These are phyloP conservation scores for Fusarium sp. DNA, from an alignment of 2,329 filamentous ascomycete species.

Conservation along the genomic window DNA sequence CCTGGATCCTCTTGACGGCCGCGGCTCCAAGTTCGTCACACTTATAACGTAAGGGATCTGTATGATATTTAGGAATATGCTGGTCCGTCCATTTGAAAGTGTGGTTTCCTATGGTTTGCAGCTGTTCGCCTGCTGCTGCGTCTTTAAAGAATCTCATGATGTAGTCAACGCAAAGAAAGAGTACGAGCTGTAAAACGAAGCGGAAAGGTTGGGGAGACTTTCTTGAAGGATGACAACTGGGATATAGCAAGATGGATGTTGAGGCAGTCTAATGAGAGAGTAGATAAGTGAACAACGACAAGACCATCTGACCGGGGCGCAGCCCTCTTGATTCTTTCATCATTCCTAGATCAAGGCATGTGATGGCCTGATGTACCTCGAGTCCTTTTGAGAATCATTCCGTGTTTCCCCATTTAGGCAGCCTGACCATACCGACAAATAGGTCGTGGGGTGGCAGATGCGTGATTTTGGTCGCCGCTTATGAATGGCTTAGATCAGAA, in stretches of 20 bases:
- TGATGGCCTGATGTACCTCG: background rate
- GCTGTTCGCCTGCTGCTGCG: background rate
- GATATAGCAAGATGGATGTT: background rate
- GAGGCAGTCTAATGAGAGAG: background rate
- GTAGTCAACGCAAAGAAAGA: accelerated
- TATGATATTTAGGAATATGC: constrained; percentile 17
- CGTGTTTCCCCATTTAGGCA: too few relatives aligned
- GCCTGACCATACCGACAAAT: too few relatives aligned
- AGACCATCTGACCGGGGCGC: background rate
- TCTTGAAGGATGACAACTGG: background rate
- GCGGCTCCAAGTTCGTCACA: constrained; percentile 17
- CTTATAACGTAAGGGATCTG: constrained; percentile 18
- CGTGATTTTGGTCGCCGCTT: too few relatives aligned
- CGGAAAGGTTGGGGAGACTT: too few relatives aligned
- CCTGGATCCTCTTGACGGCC: constrained; percentile 10
- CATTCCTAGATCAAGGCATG: background rate
- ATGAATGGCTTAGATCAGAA: too few relatives aligned
- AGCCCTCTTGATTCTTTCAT: background rate
- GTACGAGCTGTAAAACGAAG: too few relatives aligned
- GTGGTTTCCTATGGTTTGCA: constrained; percentile 16
- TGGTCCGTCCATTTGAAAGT: constrained; percentile 17
- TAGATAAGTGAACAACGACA: background rate
- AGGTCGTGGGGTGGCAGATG: too few relatives aligned
- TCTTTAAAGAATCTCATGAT: background rate
- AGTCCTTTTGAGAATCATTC: too few relatives aligned